phyloP scores from a whole-genome alignment of 768 basidiomycete genomes.

The Amylocystis lapponica region DNA sequence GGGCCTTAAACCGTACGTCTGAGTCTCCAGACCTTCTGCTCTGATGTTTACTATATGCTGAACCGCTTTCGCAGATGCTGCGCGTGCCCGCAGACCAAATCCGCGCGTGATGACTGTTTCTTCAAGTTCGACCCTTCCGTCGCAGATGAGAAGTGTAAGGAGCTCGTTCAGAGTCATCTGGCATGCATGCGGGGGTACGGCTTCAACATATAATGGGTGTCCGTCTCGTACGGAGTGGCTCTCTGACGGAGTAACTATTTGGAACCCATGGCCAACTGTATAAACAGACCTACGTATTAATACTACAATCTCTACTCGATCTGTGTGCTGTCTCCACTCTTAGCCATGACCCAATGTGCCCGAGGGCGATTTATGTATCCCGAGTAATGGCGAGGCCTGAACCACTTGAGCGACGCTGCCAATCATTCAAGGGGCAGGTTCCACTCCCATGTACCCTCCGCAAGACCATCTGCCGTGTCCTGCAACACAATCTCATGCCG shows the following conservation, averaged over 20 bases:
- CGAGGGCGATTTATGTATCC: too few relatives aligned
- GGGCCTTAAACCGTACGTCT: slow-evolving; percentile 88
- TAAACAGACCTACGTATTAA: too few relatives aligned
- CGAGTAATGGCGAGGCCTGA: too few relatives aligned
- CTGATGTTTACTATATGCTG: not conserved
- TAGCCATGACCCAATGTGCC: too few relatives aligned
- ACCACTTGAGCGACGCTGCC: not conserved
- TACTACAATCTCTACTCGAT: too few relatives aligned
- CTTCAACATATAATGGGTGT: slow-evolving; percentile 60
- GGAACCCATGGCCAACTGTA: too few relatives aligned
- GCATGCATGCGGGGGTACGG: slow-evolving; percentile 90
- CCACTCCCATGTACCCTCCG: slow-evolving; percentile 84
- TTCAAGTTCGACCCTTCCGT: slow-evolving; percentile 59
- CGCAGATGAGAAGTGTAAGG: slow-evolving; percentile 74
- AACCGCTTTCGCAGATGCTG: slow-evolving; percentile 62
- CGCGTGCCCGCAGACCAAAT: slow-evolving; percentile 92
- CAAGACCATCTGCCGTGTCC: slow-evolving; percentile 85
- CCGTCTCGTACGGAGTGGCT: too few relatives aligned
- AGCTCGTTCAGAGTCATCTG: slow-evolving; percentile 73
- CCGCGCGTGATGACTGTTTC: slow-evolving; percentile 92
- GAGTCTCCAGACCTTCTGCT: not conserved
- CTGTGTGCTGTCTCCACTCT: too few relatives aligned
- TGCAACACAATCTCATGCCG: slow-evolving; percentile 90
- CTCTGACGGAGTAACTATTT: too few relatives aligned
- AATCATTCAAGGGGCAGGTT: slow-evolving; percentile 50